Conservation (phyloP, 805 yeast species). For the Kuraishia ogatae region DNA sequence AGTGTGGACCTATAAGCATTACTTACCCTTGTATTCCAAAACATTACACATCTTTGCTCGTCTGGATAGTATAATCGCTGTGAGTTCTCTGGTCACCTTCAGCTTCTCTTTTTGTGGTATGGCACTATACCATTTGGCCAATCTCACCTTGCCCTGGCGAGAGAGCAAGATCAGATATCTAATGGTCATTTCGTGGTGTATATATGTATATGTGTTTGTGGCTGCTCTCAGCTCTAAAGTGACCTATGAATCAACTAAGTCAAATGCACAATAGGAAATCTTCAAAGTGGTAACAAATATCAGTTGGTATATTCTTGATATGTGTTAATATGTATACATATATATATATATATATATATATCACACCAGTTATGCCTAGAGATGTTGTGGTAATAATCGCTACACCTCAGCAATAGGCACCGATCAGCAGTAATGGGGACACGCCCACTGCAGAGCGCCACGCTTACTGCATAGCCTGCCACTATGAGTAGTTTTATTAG, state of each 20-base stretch:
- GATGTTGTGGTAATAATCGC: background rate
- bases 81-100: conserved; percentile 75
- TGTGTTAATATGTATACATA: too few species aligned
- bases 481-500: too few species aligned
- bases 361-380: background rate
- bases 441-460: too few species aligned
- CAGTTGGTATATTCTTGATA: too few species aligned
- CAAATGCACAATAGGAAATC: too few species aligned
- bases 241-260: too few species aligned
- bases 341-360: too few species aligned
- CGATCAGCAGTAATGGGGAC: background rate
- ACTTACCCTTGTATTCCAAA: conserved; percentile 61
- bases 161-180: conserved; percentile 77
- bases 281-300: too few species aligned
- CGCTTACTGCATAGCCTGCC: too few species aligned
- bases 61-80: conserved; percentile 77
- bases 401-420: background rate
- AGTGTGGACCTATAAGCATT: too few species aligned
- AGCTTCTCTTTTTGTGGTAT: conserved; percentile 78
- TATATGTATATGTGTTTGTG: background rate
- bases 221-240: too few species aligned
- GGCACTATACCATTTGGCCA: conserved; percentile 89
- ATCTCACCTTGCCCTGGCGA: conserved; percentile 90
- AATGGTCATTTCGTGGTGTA: conserved; percentile 45
- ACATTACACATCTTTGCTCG: conserved; percentile 95